Evolutionary conservation across 1,284 basidiomycete species (phyloP).

Genomic region (Austropuccinia psidii): DNA sequence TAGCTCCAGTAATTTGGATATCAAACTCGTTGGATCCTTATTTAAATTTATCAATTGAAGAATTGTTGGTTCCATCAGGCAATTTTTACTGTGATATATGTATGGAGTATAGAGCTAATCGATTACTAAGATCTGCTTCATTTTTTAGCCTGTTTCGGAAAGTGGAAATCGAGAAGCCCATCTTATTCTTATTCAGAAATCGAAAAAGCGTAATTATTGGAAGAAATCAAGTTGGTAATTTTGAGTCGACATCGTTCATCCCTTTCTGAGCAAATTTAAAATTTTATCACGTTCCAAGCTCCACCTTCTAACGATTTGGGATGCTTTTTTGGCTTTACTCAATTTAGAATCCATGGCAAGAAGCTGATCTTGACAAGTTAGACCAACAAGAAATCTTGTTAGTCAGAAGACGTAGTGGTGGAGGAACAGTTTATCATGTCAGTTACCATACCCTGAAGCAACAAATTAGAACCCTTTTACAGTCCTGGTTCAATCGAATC

Average conservation of each 20-base stretch:
- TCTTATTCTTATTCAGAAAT: conserved; percentile 84
- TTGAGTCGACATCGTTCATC: background rate
- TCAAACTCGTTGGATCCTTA: conserved; percentile 15
- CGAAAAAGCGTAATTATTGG: conserved; percentile 86
- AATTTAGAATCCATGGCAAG: conserved; percentile 98
- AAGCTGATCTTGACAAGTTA: conserved; percentile 66
- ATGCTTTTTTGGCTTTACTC: background rate
- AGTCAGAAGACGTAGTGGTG: conserved; percentile 79
- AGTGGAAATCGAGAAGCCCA: conserved; percentile 53
- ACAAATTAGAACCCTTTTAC: background rate
- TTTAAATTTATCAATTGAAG: conserved; percentile 22
- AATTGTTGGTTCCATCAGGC: background rate
- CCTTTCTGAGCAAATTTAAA: background rate
- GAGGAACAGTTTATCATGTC: conserved; percentile 97
- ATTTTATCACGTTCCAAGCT: background rate
- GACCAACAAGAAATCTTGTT: conserved; percentile 60
- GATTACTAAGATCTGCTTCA: background rate
- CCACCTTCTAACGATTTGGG: too few species aligned
- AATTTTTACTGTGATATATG: background rate
- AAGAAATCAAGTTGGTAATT: conserved; percentile 60
- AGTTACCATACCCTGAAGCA: conserved; percentile 45
- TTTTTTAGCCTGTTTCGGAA: conserved; percentile 13
- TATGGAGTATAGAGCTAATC: background rate
- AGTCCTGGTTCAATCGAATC: background rate
- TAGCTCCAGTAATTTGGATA: background rate